These are phyloP conservation scores for Neurospora sp. DNA, from an alignment of 495 filamentous ascomycete genomes.

Conservation along the genomic window DNA sequence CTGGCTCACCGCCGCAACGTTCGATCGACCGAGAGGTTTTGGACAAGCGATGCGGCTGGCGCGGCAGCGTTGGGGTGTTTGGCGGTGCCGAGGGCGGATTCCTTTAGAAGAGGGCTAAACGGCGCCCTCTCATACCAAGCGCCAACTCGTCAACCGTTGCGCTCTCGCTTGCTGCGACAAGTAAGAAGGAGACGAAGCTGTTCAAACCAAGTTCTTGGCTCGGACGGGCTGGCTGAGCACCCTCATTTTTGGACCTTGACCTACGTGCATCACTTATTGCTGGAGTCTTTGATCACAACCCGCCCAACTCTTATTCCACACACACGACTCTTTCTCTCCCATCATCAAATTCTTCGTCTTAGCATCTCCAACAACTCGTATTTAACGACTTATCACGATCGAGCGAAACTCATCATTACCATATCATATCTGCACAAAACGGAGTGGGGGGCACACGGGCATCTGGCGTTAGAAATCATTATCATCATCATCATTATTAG, in stretches of 20 bases:
- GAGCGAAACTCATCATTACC: not conserved
- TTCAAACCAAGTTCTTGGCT: not conserved
- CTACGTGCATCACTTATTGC: not conserved
- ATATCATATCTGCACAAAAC: not conserved
- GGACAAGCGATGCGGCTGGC: slow-evolving; percentile 26
- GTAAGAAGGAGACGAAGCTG: not conserved
- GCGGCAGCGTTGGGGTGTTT: slow-evolving; percentile 46
- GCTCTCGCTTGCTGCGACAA: not conserved
- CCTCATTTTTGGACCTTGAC: not conserved
- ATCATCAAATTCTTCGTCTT: not conserved
- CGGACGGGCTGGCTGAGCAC: not conserved
- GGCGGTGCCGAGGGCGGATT: slow-evolving; percentile 33
- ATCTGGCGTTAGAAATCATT: not conserved
- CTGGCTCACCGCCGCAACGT: slow-evolving; percentile 2
- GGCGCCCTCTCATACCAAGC: not conserved
- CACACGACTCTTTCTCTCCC: not conserved
- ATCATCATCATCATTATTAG: not conserved
- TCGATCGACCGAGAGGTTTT: slow-evolving; percentile 11
- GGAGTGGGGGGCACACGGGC: not conserved
- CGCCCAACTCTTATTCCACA: not conserved
- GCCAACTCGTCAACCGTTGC: not conserved
- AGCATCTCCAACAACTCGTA: not conserved
- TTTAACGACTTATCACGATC: not conserved
- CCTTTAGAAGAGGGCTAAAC: slow-evolving; percentile 11
- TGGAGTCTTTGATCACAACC: not conserved